Evolutionary conservation across 2,329 filamentous ascomycete genomes (phyloP), one percentile per base, ranked within the genome.

Genomic region (Hortaea werneckii): DNA sequence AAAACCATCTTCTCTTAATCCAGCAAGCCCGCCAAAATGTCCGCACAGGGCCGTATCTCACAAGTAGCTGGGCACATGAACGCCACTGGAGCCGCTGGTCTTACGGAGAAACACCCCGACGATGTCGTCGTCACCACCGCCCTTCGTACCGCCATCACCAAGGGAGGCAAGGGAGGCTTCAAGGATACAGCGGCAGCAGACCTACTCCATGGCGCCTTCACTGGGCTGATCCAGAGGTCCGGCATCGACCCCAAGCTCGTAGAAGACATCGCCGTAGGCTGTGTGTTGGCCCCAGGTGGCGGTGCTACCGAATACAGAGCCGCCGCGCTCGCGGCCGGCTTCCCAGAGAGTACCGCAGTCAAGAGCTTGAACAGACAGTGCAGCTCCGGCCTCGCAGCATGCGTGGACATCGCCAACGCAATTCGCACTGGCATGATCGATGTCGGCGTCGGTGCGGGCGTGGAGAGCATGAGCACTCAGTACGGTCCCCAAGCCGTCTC

Each of bases 261-360:
- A 41, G 87, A 96, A 68, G 92, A 98, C 64, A 83, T 98, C 54
- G 84, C 84, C 43, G 89, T 96, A 48, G 92, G 92, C 55, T 84
- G 83, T 46, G 92, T 98, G 29, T 81, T 98, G 41, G 81, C 90
- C 12, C 90, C 90, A 30, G 92, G 92, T 51, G 92, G 88, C 57
- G 92, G 90, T 56, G 92, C 92, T 20, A 96, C 92, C 40, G 92
- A 96, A 72, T 95, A 95, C 81, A 84, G 92, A 54, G 92, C 88
- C 49, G 92, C 92, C 32, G 83, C 83, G 45, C 76, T 96, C 47
- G 87, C 87, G 5, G 92, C 92, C 42, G 92, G 92, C 40, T 94
- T 96, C 74, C 86, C 92, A 38, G 84, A 85, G 59, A 76, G 79
- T 12, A 79, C 88, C 5, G 84, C 88, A n/a, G 85, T 94, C 47